Percentiles rank a stretch among this genome's conserved stretches.
Conservation (phyloP, 1,284 basidiomycete genomes). For the Marasmius fiardii region DNA sequence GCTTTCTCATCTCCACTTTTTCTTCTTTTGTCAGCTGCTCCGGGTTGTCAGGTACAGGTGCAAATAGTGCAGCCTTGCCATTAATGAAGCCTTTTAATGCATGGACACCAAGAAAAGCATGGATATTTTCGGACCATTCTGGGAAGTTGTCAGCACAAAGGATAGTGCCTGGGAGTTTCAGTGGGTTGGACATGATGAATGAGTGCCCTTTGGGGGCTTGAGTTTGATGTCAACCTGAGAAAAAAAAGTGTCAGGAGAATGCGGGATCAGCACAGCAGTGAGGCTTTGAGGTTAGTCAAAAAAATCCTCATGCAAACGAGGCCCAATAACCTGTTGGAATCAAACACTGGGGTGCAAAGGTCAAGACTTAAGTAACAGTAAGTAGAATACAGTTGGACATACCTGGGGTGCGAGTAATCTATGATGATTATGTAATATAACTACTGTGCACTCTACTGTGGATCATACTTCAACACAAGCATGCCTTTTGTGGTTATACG, state of each 20-base stretch:
- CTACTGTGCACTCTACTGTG: too few species aligned
- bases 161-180: background rate
- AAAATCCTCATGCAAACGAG: background rate
- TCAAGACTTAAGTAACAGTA: background rate
- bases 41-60: background rate
- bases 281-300: background rate
- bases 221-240: slow-evolving; percentile 5
- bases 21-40: background rate
- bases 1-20: background rate
- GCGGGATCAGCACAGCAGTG: background rate
- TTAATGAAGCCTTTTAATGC: background rate
- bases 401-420: background rate
- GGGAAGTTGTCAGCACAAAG: slow-evolving; percentile 1
- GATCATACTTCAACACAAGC: too few species aligned
- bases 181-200: background rate
- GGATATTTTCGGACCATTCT: background rate
- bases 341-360: slow-evolving; percentile 6
- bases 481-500: slow-evolving; percentile 5
- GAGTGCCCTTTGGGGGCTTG: slow-evolving; percentile 6
- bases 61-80: background rate
- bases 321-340: slow-evolving; percentile 10
- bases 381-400: background rate
- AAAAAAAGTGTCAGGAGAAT: background rate
- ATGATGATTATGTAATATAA: too few species aligned
- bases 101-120: slow-evolving; percentile 1